phyloP scores from a whole-genome alignment of 352 stramenopile species.

The Phytopythium chamaehyphon region DNA sequence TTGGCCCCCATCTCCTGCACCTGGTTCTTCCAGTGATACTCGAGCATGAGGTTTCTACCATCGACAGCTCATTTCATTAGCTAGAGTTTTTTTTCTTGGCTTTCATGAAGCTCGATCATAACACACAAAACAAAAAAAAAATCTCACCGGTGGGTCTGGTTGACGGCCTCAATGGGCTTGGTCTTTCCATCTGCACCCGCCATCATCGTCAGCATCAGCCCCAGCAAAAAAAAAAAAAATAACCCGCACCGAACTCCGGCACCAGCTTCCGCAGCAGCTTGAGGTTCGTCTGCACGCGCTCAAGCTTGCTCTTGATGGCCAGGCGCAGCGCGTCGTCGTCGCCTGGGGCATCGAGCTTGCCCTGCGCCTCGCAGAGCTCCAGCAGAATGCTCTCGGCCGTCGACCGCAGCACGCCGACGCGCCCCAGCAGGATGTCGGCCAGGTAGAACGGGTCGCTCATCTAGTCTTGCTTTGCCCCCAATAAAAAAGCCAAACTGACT shows the following conservation, averaged over 20 bases:
- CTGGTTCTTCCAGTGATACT: constrained; percentile 89
- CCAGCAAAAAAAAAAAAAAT: not conserved
- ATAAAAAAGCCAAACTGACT: too few species aligned
- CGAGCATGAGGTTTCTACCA: constrained; percentile 75
- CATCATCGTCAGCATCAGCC: constrained; percentile 3
- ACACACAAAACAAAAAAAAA: not conserved
- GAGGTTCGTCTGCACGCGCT: constrained; percentile 85
- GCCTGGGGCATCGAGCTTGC: constrained; percentile 45
- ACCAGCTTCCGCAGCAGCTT: constrained; percentile 81
- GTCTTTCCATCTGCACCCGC: constrained; percentile 70
- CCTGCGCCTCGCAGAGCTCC: constrained; percentile 69
- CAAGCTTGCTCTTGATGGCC: constrained; percentile 80
- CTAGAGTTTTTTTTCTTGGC: not conserved
- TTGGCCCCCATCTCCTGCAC: constrained; percentile 85
- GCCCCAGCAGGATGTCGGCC: constrained; percentile 78
- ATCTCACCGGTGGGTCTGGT: constrained; percentile 68
- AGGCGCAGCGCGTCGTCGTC: constrained; percentile 68
- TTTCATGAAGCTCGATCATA: constrained; percentile 3
- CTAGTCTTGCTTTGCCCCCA: not conserved
- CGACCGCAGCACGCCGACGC: constrained; percentile 78
- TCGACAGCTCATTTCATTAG: not conserved
- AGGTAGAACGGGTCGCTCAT: constrained; percentile 89
- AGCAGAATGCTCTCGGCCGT: constrained; percentile 85
- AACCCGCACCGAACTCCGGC: constrained; percentile 65
- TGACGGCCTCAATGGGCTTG: constrained; percentile 82